These are phyloP conservation scores for Calonectria honghensis DNA, from an alignment of 2,329 filamentous ascomycete species.

Conservation along the genomic window DNA sequence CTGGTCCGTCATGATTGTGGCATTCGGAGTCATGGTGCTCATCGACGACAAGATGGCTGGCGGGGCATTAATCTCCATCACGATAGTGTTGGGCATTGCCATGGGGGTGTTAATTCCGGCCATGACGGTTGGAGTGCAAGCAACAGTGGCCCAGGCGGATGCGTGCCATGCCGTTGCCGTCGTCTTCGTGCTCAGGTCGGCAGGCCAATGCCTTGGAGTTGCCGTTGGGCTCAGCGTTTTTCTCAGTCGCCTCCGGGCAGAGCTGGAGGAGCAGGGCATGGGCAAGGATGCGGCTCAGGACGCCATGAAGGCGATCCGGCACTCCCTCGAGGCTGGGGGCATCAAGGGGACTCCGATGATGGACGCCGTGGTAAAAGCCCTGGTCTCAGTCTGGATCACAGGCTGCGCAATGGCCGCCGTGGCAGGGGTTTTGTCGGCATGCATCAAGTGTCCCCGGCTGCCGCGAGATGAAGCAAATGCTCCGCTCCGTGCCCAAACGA, in stretches of 20 bases:
- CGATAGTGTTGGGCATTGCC: conserved; percentile 75
- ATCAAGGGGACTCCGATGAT: conserved; percentile 34
- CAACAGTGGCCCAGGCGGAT: conserved; percentile 56
- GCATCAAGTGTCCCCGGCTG: conserved; percentile 48
- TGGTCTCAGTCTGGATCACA: conserved; percentile 49
- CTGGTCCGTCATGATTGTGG: conserved; percentile 76
- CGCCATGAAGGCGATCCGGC: conserved; percentile 50
- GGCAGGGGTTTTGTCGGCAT: conserved; percentile 47
- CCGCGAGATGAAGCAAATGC: conserved; percentile 33
- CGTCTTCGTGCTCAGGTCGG: conserved; percentile 52
- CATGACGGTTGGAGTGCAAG: conserved; percentile 79
- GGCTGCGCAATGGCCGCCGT: conserved; percentile 47
- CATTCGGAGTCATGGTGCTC: conserved; percentile 73
- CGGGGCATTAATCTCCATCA: conserved; percentile 76
- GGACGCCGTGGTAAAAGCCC: conserved; percentile 43
- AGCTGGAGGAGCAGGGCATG: conserved; percentile 41
- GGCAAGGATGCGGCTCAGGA: conserved; percentile 41
- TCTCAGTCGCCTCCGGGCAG: conserved; percentile 46
- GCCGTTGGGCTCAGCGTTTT: conserved; percentile 54
- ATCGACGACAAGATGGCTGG: conserved; percentile 69
- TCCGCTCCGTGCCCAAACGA: conserved; percentile 18
- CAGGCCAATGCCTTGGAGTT: conserved; percentile 55
- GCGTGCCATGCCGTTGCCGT: conserved; percentile 53
- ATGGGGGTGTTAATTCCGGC: conserved; percentile 79
- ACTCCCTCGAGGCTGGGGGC: conserved; percentile 44